phyloP scores from a whole-genome alignment of 1,139 yeast species.

The Protomyces inundatus region DNA sequence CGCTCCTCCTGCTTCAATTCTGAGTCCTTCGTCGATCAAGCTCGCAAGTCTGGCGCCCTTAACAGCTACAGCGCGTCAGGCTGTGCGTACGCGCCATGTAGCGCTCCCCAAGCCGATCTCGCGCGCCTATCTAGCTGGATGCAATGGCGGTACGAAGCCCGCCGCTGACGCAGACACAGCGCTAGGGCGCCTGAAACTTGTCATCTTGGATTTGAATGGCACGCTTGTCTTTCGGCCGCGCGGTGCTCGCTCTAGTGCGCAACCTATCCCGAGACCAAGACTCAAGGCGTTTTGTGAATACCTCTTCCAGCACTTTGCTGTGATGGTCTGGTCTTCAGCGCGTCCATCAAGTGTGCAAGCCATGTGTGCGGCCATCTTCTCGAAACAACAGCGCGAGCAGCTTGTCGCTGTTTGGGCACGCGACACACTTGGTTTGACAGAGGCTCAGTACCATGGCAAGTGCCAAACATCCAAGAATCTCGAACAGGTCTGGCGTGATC shows the following conservation, averaged over 20 bases:
- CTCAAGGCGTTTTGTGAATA: conserved; percentile 8
- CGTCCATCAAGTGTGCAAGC: neutral
- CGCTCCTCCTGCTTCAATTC: no score
- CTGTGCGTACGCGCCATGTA: neutral
- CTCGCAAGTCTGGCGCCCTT: no score
- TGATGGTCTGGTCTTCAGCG: conserved; percentile 27
- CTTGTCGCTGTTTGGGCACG: conserved; percentile 25
- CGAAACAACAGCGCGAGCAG: conserved; percentile 3
- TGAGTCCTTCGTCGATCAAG: no score
- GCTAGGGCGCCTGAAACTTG: conserved; percentile 1
- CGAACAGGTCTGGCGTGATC: conserved; percentile 8
- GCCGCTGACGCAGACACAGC: neutral
- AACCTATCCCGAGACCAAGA: conserved; percentile 8
- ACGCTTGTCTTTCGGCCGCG: conserved; percentile 16
- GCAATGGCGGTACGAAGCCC: neutral
- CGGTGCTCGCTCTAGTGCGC: neutral
- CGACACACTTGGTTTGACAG: conserved; percentile 19
- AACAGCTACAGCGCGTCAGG: neutral
- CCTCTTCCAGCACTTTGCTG: conserved; percentile 16
- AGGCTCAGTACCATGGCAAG: conserved; percentile 1
- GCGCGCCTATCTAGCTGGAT: neutral
- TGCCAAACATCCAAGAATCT: conserved; percentile 20
- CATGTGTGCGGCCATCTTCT: conserved; percentile 17
- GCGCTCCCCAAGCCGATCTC: neutral
- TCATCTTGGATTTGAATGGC: conserved; percentile 23